phyloP scores from a whole-genome alignment of 352 stramenopile genomes.

The Phytophthora citricola region DNA sequence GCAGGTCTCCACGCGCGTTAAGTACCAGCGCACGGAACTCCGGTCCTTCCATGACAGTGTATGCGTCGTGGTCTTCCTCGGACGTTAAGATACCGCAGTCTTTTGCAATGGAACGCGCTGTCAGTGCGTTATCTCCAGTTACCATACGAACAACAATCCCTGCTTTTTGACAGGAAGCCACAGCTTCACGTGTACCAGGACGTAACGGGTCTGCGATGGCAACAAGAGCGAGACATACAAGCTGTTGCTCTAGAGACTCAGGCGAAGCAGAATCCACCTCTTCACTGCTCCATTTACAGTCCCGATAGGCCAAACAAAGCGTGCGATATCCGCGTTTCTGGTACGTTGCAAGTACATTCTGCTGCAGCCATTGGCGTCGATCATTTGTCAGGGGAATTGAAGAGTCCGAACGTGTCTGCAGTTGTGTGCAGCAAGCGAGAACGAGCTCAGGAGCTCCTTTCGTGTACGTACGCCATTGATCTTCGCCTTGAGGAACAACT shows the following conservation, averaged over 20 bases:
- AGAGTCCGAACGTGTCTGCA: slow-evolving; percentile 29
- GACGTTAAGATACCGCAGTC: slow-evolving; percentile 87
- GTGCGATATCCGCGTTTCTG: slow-evolving; percentile 75
- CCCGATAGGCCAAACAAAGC: slow-evolving; percentile 68
- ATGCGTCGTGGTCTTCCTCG: background rate
- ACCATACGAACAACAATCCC: slow-evolving; percentile 94
- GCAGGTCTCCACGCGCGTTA: slow-evolving; percentile 61
- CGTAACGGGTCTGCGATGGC: slow-evolving; percentile 95
- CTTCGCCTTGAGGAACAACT: slow-evolving; percentile 51
- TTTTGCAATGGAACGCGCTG: slow-evolving; percentile 87
- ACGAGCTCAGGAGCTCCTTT: slow-evolving; percentile 71
- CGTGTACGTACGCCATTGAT: slow-evolving; percentile 41
- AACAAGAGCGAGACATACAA: slow-evolving; percentile 80
- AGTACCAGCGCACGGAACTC: slow-evolving; percentile 60
- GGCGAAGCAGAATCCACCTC: slow-evolving; percentile 26
- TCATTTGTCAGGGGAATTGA: slow-evolving; percentile 5
- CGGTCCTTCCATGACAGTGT: slow-evolving; percentile 52
- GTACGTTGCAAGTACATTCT: slow-evolving; percentile 68
- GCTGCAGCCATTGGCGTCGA: slow-evolving; percentile 24
- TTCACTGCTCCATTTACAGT: slow-evolving; percentile 19
- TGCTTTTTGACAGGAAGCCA: slow-evolving; percentile 91
- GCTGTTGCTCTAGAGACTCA: slow-evolving; percentile 39
- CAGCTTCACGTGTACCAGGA: slow-evolving; percentile 87
- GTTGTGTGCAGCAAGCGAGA: slow-evolving; percentile 44
- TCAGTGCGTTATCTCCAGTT: slow-evolving; percentile 92